Percentiles rank a stretch among this genome's conserved stretches.
Evolutionary conservation across 1,284 basidiomycete genomes (phyloP).

Genomic region (Cystobasidiaceae sp.): DNA sequence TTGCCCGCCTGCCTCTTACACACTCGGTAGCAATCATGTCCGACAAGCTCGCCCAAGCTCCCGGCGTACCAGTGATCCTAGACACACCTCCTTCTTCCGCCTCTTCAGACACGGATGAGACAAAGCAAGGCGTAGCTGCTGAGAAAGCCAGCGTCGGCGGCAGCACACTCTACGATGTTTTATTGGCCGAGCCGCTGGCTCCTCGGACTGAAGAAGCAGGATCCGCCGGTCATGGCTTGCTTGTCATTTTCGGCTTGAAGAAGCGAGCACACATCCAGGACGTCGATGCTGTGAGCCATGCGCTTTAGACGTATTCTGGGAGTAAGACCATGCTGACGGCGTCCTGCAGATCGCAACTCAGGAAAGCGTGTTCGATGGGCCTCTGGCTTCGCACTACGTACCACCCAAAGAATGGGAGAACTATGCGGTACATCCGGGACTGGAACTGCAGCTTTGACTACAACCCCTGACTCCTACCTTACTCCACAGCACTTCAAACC

Average conservation of each 20-base stretch:
- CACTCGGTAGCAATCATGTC: too few relatives aligned
- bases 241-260: conserved; percentile 1
- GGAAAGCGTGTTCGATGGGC: conserved; percentile 32
- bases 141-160: background rate
- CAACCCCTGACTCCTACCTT: too few relatives aligned
- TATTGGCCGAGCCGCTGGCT: background rate
- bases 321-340: background rate
- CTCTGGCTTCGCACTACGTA: conserved; percentile 17
- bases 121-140: background rate
- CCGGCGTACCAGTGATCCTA: background rate
- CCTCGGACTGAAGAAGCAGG: background rate
- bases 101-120: background rate
- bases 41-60: too few relatives aligned
- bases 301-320: background rate
- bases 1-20: too few relatives aligned
- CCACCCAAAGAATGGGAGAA: conserved; percentile 32
- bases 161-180: conserved; percentile 3
- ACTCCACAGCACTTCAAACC: too few relatives aligned
- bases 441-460: too few relatives aligned
- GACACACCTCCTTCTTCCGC: background rate
- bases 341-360: conserved; percentile 29
- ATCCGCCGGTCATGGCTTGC: background rate
- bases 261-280: background rate
- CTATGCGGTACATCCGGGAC: too few relatives aligned
- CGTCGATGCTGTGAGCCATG: conserved; percentile 1